Evolutionary conservation across 257 asterid genomes (phyloP).

Genomic region (Lantana camara): DNA sequence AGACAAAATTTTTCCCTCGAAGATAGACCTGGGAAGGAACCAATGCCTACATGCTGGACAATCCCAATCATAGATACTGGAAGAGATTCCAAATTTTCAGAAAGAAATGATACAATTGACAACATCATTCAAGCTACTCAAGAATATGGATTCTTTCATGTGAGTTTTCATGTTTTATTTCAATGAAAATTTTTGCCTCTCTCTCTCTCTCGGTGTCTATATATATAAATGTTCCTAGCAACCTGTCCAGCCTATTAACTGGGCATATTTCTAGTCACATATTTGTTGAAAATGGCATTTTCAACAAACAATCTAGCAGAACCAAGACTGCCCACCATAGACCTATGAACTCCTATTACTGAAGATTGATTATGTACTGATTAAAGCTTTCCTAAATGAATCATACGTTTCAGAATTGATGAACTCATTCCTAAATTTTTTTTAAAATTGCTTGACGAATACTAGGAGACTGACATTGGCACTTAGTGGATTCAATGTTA

Average conservation of each 20-base stretch:
- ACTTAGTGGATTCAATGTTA: too few relatives aligned
- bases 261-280: background rate
- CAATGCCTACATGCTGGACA: constrained; percentile 36
- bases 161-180: background rate
- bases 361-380: background rate
- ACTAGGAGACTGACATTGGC: too few relatives aligned
- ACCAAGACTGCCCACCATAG: background rate
- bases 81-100: background rate
- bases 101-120: constrained; percentile 24
- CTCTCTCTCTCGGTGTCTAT: too few relatives aligned
- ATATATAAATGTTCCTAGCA: background rate
- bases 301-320: background rate
- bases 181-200: background rate
- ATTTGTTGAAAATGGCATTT: background rate
- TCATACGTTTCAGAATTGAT: too few relatives aligned
- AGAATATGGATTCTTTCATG: constrained; percentile 61
- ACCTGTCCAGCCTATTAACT: constrained; percentile 23
- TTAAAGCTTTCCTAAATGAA: background rate
- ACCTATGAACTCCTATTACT: background rate
- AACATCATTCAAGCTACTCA: constrained; percentile 47
- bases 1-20: constrained; percentile 41
- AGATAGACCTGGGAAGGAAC: constrained; percentile 49
- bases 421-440: too few relatives aligned
- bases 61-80: constrained; percentile 52
- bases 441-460: too few relatives aligned